phyloP scores from a whole-genome alignment of 495 filamentous ascomycete species.

The Penicillium pulvis region DNA sequence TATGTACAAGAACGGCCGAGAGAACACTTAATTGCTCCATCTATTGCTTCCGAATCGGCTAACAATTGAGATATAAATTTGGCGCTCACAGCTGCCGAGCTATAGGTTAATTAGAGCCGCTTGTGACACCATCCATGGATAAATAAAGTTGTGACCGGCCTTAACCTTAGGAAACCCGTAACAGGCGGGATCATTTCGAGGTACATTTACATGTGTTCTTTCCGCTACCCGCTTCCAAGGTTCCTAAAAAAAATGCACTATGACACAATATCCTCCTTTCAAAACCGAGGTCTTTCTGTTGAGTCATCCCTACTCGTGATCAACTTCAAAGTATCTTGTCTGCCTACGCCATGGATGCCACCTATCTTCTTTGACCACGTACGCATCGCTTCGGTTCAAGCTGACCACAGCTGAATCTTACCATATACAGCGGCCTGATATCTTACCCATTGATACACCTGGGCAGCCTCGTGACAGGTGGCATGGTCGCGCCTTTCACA shows the following conservation, averaged over 20 bases:
- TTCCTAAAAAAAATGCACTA: too few species aligned
- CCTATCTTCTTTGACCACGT: slow-evolving; percentile 1
- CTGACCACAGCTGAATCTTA: neutral
- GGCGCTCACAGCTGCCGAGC: neutral
- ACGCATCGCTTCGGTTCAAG: neutral
- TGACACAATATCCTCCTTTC: neutral
- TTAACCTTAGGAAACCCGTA: neutral
- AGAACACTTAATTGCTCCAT: neutral
- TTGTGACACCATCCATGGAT: neutral
- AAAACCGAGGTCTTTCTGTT: neutral
- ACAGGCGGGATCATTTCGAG: neutral
- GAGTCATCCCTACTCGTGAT: neutral
- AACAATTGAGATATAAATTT: neutral
- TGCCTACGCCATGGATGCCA: neutral
- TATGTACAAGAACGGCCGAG: too few species aligned
- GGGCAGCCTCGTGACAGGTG: neutral
- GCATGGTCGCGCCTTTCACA: neutral
- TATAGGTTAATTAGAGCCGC: neutral
- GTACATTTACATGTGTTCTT: neutral
- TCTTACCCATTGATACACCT: neutral
- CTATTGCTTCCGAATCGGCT: neutral
- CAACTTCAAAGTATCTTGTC: neutral
- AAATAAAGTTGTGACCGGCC: neutral
- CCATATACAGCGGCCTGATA: neutral
- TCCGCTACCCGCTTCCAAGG: too few species aligned